Percentiles rank a stretch among this genome's conserved stretches.
phyloP scores from a whole-genome alignment of 768 basidiomycete species.

The Boletus coccyginus region DNA sequence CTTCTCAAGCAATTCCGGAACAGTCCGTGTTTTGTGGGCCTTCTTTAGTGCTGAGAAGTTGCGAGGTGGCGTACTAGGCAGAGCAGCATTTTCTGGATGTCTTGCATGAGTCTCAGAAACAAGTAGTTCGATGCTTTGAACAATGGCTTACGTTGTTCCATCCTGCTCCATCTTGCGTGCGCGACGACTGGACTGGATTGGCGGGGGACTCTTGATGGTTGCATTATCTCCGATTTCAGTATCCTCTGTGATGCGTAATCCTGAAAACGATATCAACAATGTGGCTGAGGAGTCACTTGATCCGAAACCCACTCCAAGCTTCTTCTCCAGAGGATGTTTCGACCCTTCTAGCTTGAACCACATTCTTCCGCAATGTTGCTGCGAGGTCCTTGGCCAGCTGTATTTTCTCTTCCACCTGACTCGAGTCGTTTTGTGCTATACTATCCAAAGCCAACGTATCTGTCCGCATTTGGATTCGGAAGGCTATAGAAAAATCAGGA shows the following conservation, averaged over 20 bases:
- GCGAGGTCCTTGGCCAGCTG: conserved; percentile 71
- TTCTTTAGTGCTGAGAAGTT: conserved; percentile 72
- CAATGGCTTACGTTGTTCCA: conserved; percentile 26
- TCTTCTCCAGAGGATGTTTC: conserved; percentile 36
- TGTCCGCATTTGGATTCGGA: conserved; percentile 62
- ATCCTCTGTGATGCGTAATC: conserved; percentile 67
- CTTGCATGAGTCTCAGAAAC: conserved; percentile 27
- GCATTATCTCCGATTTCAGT: conserved; percentile 89
- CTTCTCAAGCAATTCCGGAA: conserved; percentile 70
- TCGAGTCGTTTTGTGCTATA: conserved; percentile 42
- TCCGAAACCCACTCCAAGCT: conserved; percentile 52
- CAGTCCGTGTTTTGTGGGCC: conserved; percentile 57
- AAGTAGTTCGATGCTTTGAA: conserved; percentile 28
- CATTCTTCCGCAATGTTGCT: conserved; percentile 68
- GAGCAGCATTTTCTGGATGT: conserved; percentile 32
- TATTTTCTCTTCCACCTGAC: conserved; percentile 51
- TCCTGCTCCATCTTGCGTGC: conserved; percentile 43
- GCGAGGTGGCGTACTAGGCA: conserved; percentile 31
- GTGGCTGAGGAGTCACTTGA: not conserved
- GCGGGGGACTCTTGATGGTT: conserved; percentile 60
- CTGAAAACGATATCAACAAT: conserved; percentile 36
- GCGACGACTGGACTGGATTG: conserved; percentile 46
- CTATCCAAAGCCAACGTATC: conserved; percentile 45
- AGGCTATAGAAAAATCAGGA: conserved; percentile 47
- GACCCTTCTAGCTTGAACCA: conserved; percentile 74